Evolutionary conservation across 2,329 filamentous ascomycete species (phyloP), one percentile per base, ranked within the genome.

Genomic region (Aspergillus tubingensis): DNA sequence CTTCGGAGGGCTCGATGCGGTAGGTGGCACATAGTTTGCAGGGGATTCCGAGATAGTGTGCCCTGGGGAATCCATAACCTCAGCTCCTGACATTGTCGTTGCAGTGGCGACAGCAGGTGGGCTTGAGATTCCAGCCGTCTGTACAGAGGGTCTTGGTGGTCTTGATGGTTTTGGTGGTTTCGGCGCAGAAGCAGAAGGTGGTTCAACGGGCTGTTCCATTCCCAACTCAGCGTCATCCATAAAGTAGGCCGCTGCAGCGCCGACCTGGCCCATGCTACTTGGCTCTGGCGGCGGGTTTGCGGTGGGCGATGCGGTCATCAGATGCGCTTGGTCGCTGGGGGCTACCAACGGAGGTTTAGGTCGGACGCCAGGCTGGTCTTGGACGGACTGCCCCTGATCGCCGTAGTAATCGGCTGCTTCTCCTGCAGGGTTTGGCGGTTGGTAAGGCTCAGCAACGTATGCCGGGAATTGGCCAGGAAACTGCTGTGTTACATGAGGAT

Each of bases 321-420:
- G 76, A 72, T 87, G 86, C 25, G 83, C 81, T 62, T 86, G 81
- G 44, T 81, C 79, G 32, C 80, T 81, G 15, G 83, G 79, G 58
- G 86, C 82, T 39, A 86, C 78, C 1, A 81, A 78, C 23, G 83
- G 83, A 32, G 77, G 77, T 15, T 80, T 72, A 6, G 83, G 80
- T 47, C 86, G 79, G 10, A 86, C 78, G n/a, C 86, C 86, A 6
- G 86, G 86, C 70, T 88, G 86, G 11, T 77, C 70, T 8, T 77
- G 70, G 2, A 88, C 85, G 17, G 84, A 87, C 68, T 88, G 77
- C 10, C 86, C 86, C 66, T 85, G 81, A 68, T 88, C 86, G 47
- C 82, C 80, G 70, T 88, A 88, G 70, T 86, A 88, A 36, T 87
- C 85, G 15, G 86, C 81, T 5, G 85, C 85, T 38, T 80, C 78